phyloP scores from a whole-genome alignment of 2,329 filamentous ascomycete genomes.

The Aschersonia sp. region DNA sequence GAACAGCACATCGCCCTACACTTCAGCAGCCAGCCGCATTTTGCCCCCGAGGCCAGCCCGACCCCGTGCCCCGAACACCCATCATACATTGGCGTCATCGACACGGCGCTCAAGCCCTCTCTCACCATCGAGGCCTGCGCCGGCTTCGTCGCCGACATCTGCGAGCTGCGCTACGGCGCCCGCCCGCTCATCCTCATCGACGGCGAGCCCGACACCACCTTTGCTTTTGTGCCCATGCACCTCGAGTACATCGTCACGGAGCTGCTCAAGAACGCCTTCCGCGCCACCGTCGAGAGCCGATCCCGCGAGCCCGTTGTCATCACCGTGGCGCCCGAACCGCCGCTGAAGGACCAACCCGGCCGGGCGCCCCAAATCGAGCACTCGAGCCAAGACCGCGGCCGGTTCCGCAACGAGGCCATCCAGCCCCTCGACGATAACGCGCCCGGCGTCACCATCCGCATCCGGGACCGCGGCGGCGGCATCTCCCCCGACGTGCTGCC shows the following conservation, averaged over 20 bases:
- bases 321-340: conserved; percentile 66
- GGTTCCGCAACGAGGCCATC: conserved; percentile 32
- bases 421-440: conserved; percentile 47
- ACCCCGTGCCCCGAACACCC: conserved; percentile 36
- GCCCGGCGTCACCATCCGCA: conserved; percentile 86
- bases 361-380: conserved; percentile 14
- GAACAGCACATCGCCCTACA: conserved; percentile 96
- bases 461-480: conserved; percentile 88
- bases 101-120: conserved; percentile 74
- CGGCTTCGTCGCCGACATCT: conserved; percentile 86
- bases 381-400: conserved; percentile 22
- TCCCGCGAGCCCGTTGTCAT: conserved; percentile 75
- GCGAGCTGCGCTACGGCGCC: conserved; percentile 88
- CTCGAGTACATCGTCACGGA: conserved; percentile 96
- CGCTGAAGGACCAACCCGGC: conserved; percentile 15
- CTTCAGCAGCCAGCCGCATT: conserved; percentile 54
- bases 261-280: conserved; percentile 90
- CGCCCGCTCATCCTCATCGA: conserved; percentile 69
- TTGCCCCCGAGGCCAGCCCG: conserved; percentile 36
- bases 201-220: conserved; percentile 74
- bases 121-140: conserved; percentile 73
- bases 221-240: conserved; percentile 90
- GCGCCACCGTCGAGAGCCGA: conserved; percentile 79
- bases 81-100: conserved; percentile 87
- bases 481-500: conserved; percentile 73